Evolutionary conservation across 1,284 basidiomycete genomes (phyloP).

Genomic region (Ustilago hordei): DNA sequence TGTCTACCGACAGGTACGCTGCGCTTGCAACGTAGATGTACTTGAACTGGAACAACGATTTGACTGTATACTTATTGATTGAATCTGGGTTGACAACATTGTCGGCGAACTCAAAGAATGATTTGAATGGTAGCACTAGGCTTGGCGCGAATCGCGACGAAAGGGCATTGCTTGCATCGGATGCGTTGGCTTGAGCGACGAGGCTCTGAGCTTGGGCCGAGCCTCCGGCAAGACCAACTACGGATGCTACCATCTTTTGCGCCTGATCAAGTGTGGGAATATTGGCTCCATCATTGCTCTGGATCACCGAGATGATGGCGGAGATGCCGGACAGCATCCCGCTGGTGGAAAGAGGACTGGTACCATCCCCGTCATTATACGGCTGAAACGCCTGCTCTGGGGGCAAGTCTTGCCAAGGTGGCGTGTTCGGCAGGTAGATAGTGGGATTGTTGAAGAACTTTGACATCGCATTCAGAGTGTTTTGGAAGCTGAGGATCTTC

Average conservation of each 20-base stretch:
- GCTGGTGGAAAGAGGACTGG: slow-evolving; percentile 21
- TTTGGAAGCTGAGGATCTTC: slow-evolving; percentile 44
- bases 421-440: slow-evolving; percentile 27
- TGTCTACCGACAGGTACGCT: slow-evolving; percentile 30
- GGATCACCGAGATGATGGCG: slow-evolving; percentile 38
- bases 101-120: slow-evolving; percentile 34
- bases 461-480: slow-evolving; percentile 35
- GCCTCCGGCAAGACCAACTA: slow-evolving; percentile 28
- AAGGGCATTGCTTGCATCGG: slow-evolving; percentile 10
- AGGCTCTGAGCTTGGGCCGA: slow-evolving; percentile 6
- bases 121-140: slow-evolving; percentile 32
- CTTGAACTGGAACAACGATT: slow-evolving; percentile 45
- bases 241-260: slow-evolving; percentile 21
- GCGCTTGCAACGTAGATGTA: slow-evolving; percentile 46
- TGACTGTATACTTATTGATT: slow-evolving; percentile 18
- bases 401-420: slow-evolving; percentile 16
- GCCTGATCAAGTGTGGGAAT: slow-evolving; percentile 29
- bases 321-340: slow-evolving; percentile 21
- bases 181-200: slow-evolving; percentile 11
- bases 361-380: slow-evolving; percentile 9
- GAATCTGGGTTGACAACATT: slow-evolving; percentile 40
- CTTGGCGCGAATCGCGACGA: slow-evolving; percentile 26
- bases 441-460: slow-evolving; percentile 15
- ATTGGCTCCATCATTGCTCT: slow-evolving; percentile 38
- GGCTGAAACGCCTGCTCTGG: slow-evolving; percentile 4